phyloP scores from a whole-genome alignment of 2,329 filamentous ascomycete genomes.

The Setomelanomma holmii region DNA sequence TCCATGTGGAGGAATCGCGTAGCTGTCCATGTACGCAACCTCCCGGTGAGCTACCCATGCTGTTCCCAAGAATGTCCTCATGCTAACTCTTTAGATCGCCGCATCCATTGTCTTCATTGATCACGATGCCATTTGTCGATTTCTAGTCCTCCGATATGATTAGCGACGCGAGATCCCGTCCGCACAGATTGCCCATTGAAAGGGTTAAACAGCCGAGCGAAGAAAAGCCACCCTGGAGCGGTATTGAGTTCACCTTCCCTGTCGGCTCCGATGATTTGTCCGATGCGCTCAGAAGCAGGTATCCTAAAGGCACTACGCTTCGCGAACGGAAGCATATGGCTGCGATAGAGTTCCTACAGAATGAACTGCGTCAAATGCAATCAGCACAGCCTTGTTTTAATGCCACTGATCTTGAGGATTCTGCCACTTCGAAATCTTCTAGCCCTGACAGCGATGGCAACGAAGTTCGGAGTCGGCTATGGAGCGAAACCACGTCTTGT shows the following conservation, averaged over 20 bases:
- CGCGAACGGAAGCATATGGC: conserved; percentile 37
- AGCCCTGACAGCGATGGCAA: conserved; percentile 1
- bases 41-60: too few relatives aligned
- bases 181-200: conserved; percentile 20
- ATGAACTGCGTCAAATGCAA: conserved; percentile 30
- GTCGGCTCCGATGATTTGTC: conserved; percentile 34
- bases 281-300: conserved; percentile 27
- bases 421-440: conserved; percentile 2
- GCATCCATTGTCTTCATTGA: too few relatives aligned
- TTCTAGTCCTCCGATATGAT: neutral
- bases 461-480: neutral
- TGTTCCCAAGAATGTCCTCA: too few relatives aligned
- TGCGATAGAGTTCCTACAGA: conserved; percentile 33
- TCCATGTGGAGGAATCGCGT: too few relatives aligned
- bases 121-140: neutral
- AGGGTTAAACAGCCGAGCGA: conserved; percentile 27
- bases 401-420: neutral
- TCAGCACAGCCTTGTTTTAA: neutral
- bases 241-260: conserved; percentile 27
- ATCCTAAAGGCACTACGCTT: conserved; percentile 25
- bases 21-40: too few relatives aligned
- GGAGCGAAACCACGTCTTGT: conserved; percentile 12
- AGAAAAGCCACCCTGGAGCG: conserved; percentile 32
- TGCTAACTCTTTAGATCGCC: too few relatives aligned
- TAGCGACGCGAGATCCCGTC: neutral